Percentiles rank a stretch among this genome's conserved stretches.
phyloP scores from a whole-genome alignment of 192 early-diverging fungal genomes.

The Oehlia diaphana region DNA sequence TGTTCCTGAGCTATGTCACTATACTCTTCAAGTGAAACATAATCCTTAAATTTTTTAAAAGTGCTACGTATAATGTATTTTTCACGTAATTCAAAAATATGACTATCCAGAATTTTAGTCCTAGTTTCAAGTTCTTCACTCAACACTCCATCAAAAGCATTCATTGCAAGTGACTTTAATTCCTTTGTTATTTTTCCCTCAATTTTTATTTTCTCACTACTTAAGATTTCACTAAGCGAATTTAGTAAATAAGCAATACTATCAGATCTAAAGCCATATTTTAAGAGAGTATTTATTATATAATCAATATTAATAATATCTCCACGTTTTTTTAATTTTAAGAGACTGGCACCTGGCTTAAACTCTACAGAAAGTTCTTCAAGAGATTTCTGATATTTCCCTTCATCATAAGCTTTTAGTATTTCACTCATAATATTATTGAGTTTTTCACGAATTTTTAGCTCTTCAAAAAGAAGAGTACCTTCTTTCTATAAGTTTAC shows the following conservation, averaged over 20 bases:
- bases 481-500: no score
- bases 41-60: neutral
- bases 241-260: neutral
- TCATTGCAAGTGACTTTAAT: neutral
- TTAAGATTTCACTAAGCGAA: neutral
- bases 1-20: no score
- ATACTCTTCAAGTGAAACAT: neutral
- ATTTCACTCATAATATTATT: no score
- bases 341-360: neutral
- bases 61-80: neutral
- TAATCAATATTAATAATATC: neutral
- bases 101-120: neutral
- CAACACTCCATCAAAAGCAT: neutral
- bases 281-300: neutral
- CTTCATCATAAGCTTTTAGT: no score
- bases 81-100: neutral
- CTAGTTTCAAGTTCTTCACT: neutral
- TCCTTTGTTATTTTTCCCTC: neutral
- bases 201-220: neutral
- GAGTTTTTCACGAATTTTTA: no score
- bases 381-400: no score
- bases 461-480: no score
- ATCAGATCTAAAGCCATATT: neutral
- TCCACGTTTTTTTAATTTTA: neutral
- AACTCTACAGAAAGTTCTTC: neutral